Base-by-base conservation (phyloP, 345 rosid species). In the Hypericum perforatum region DNA sequence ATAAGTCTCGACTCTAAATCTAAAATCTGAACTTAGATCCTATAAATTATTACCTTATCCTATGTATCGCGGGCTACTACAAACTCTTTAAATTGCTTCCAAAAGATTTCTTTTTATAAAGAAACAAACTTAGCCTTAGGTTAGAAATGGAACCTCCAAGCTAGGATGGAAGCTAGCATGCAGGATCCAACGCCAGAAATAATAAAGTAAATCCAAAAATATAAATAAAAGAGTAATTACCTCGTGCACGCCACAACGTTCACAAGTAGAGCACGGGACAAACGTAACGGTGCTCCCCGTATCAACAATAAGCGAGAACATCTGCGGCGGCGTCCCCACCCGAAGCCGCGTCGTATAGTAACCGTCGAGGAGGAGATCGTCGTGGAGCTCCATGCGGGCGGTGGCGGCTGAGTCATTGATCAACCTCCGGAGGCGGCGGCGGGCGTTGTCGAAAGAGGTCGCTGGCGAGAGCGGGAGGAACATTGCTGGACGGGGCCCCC, bases 311-410 rank as follows among this genome's bases (percentile, higher is more conserved):
- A 91, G 80, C 12, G 95, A 81, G 60, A 91, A 91, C 68, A 43
- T 77, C 77, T 91, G 98, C 5, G 98, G 95, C 1, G 96, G 98
- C 39, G 95, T 85, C 52, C 98, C 98, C 71, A 91, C 87, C 92
- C 80, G 87, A 8, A 91, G 76, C 66, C 94, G 63, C 43, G 95
- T 83, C 5, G 98, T 83, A 16, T 92, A 92, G 65, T 91, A 87
- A 95, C 96, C 98, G 75, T 80, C 75, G 56, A 64, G 77, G 36
- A 87, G 87, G 61, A 87, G 98, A 77, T 91, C 95, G 64, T 91
- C 98, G 79, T 82, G 72, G 70, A 91, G 98, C 56, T 82, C 67
- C 96, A 91, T 85, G 49, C 81, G 98, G 60, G 96, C 86, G 47
- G 68, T 69, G 48, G 61, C 64, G 48, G 2, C 32, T 1, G 32